Evolutionary conservation across 2,329 filamentous ascomycete species (phyloP), one percentile per base, ranked within the genome.

Genomic region (Albophoma yamanashiensis): DNA sequence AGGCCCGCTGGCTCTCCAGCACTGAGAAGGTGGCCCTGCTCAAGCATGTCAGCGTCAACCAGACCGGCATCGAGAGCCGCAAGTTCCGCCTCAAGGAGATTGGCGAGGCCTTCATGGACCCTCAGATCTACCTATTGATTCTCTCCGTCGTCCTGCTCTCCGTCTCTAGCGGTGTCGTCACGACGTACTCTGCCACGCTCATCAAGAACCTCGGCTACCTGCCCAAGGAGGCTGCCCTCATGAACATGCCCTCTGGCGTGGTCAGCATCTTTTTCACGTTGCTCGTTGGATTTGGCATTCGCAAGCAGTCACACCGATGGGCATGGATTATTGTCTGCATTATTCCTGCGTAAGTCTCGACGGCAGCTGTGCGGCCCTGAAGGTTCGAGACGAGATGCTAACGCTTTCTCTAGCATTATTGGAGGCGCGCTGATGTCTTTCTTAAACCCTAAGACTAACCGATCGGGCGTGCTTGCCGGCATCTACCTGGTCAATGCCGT

Each of bases 1-100:
- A 82, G 42, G 72, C 79, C 3, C 71, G 70, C 12, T 74, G 72
- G 61, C 68, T 84, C 15, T 75, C 76, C 1, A 75, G 77, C 12
- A 75, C 76, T 22, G 80, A 79, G 65, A 81, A 79, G 60, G 73
- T 79, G 7, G 75, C 75, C 1, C 73, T 82, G 27, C 70, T 82
- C 40, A 79, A 80, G 69, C 79, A 82, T 58, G 77, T 85, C 50
- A 79, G 78, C 42, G 75, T 79, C 60, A 85, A 86, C 69, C 79
- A 85, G 71, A 84, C 81, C 6, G 83, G 83, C 42, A 78, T 85
- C 40, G 74, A 78, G 58, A 82, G 77, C 65, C 79, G 76, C 63
- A 77, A 78, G 62, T 84, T 85, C 68, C 81, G 79, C 27, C 67
- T 72, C 60, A 75, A 73, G 63, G 80, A 85, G 67, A 74, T 85